Base-by-base conservation (phyloP, 139 green algal genomes). In the Chlamydomonas asymmetrica region DNA sequence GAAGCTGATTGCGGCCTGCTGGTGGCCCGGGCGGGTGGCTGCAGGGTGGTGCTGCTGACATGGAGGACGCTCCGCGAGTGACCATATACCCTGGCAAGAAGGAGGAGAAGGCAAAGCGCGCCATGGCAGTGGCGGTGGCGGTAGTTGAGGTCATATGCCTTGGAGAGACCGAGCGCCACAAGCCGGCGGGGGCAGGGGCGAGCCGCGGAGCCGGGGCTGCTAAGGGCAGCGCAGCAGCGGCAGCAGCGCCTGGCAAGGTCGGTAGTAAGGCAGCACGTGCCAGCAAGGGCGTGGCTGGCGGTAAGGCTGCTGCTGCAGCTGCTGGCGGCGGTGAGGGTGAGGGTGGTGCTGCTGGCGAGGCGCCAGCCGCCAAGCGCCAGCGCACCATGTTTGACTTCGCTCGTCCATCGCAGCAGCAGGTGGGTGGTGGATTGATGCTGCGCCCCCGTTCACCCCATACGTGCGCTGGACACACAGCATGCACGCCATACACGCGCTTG, bases 301-400 rank as follows among this genome's bases (percentile, higher is more conserved):
- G n/a, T n/a, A n/a, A n/a, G 39, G 34, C 16, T 3, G 37, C 49
- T 5, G 72, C 22, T 18, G 52, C 48, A 4, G 73, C 62, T 7
- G 49, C 73, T n/a, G 62, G 43, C 29, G 27, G 16, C 35, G 40
- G 18, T 2, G 29, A 29, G 37, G 43, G 45, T 34, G 59, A 16
- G 16, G 25, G 1, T 40, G 41, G 34, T 37, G 62, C 61, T 3
- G 45, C 31, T 31, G 22, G n/a, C 45, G 37, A 27, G 29, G n/a
- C 48, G 39, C 39, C 56, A 22, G 60, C 72, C 22, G 9, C 16
- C 18, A 79, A 79, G 38, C 73, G 73, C 23, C 74, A 80, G 65
- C 56, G 66, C 40, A 80, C 64, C 32, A 80, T 80, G 74, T 35
- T 69, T 27, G 74, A 80, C 56, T 80, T 74, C 31, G 74, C 65